Base-by-base conservation (phyloP, 192 early-diverging fungal genomes). In the Martensiomyces pterosporus region DNA sequence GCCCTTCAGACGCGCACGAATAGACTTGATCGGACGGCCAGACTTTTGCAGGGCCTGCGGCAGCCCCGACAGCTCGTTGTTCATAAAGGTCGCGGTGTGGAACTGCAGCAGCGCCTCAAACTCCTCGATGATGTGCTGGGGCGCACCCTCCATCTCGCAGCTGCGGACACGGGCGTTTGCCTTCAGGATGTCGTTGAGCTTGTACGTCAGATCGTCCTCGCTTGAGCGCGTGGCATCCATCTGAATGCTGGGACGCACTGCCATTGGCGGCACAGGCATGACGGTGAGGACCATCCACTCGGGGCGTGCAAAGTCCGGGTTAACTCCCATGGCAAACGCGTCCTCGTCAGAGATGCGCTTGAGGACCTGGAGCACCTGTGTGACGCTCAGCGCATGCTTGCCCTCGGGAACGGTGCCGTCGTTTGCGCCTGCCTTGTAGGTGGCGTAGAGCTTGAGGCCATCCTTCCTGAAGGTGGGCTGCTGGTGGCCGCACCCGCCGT, bases 251-350 rank as follows among this genome's bases (percentile, higher is more conserved):
- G 97, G 97, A 35, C 97, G 90, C 21, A 99, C 97, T 5, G 93
- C 79, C 75, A 92, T 90, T 1, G 97, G 97, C 29, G 97, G 92
- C 7, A 97, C 93, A 14, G 96, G 91, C 51, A 99, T 77, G 14
- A 92, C 86, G 5, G 91, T 88, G 45, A 95, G 79, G 43, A 97
- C 79, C 92, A 99, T 94, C 96, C 96, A 99, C 67, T 97, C 96
- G 9, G 96, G 96, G 13, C 94, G 82, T 13, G 94, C 94, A 77
- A 79, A 97, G 50, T 92, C 81, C 23, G 86, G 82, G 45, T 85
- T 84, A 17, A 99, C 68, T 19, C 94, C 96, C 84, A 99, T 88
- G 50, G 78, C 77, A 40, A 76, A 52, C 24, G 85, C 82, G 52
- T 97, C 96, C 60, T 87, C 81, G 55, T 94, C 88, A 9, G 81